Evolutionary conservation across 2,329 filamentous ascomycete genomes (phyloP).

Genomic region (Aspergillus sp.): DNA sequence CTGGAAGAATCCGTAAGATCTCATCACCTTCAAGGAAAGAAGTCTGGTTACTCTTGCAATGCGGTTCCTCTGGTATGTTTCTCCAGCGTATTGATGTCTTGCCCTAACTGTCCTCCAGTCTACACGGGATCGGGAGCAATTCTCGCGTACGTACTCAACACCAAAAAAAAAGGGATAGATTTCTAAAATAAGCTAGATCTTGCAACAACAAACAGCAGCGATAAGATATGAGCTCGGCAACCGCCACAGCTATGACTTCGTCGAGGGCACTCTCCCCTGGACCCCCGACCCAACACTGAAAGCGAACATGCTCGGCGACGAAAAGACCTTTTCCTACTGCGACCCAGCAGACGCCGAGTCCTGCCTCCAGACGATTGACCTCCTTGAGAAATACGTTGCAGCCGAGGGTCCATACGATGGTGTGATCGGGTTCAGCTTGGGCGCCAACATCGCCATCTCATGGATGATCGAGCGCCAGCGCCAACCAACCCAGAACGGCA

Average conservation of each 20-base stretch:
- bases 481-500: neutral
- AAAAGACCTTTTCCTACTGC: neutral
- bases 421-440: neutral
- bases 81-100: neutral
- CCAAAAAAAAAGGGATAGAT: neutral
- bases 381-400: neutral
- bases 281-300: neutral
- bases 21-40: too few relatives aligned
- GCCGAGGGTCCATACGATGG: neutral
- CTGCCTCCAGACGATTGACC: neutral
- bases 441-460: neutral
- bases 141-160: neutral
- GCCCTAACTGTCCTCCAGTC: neutral
- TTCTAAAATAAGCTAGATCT: neutral
- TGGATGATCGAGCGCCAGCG: neutral
- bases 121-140: neutral
- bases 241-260: neutral
- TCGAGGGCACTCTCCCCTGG: neutral
- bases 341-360: neutral
- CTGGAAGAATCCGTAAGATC: neutral
- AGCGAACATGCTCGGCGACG: neutral
- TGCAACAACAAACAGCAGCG: neutral
- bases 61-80: neutral
- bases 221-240: neutral
- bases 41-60: neutral